Conservation (phyloP, 1,284 basidiomycete genomes). For the Leccinum ponderosum region DNA sequence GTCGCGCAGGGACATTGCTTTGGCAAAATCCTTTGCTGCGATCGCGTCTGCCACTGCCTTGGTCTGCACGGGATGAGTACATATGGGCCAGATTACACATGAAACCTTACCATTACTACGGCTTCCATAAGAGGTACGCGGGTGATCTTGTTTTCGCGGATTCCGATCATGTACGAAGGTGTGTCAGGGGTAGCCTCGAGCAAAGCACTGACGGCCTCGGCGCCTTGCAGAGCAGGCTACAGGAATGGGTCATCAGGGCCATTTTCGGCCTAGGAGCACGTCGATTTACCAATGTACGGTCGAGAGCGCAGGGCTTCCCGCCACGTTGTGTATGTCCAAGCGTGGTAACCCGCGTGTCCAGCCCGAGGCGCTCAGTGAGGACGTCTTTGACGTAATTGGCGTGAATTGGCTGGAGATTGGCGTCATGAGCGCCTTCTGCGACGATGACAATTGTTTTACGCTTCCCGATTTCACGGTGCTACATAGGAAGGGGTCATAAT, state of each 20-base stretch:
- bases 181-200: slow-evolving; percentile 88
- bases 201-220: slow-evolving; percentile 90
- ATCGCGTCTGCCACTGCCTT: slow-evolving; percentile 86
- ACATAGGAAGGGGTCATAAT: slow-evolving; percentile 3
- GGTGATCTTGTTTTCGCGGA: slow-evolving; percentile 94
- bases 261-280: not conserved
- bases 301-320: slow-evolving; percentile 89
- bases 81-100: not conserved
- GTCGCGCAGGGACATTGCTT: slow-evolving; percentile 87
- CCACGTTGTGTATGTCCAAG: slow-evolving; percentile 97
- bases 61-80: slow-evolving; percentile 53
- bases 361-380: slow-evolving; percentile 81
- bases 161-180: slow-evolving; percentile 97
- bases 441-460: slow-evolving; percentile 98
- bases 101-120: slow-evolving; percentile 69
- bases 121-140: slow-evolving; percentile 92
- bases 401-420: slow-evolving; percentile 85
- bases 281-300: slow-evolving; percentile 80
- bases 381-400: slow-evolving; percentile 91
- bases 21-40: slow-evolving; percentile 80
- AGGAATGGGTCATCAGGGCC: not conserved
- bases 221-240: slow-evolving; percentile 92
- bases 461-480: slow-evolving; percentile 93
- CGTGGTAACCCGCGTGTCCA: slow-evolving; percentile 98
- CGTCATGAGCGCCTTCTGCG: slow-evolving; percentile 93